Base-by-base conservation (phyloP, 2,329 filamentous ascomycete species). In the Chrysoporthe deuterocubensis region DNA sequence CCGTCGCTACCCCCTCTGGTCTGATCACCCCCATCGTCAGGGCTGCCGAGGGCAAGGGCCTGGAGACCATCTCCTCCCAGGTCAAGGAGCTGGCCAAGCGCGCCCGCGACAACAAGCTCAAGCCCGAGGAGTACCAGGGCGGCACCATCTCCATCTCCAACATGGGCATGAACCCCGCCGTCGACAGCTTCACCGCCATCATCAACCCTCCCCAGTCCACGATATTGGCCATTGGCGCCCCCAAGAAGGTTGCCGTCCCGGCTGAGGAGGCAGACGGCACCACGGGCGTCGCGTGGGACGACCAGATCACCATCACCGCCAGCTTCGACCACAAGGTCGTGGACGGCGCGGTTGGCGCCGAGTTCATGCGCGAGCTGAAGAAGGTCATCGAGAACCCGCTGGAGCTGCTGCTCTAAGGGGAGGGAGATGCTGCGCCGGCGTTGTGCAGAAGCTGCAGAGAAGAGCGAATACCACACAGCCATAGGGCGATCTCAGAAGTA, bases 301-400 rank as follows among this genome's bases (percentile, higher is more conserved):
- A 99, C 78, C 94, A 98, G 86, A 97, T 99, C 76, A 89, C 92
- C 71, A 90, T 99, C 69, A 98, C 94, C 50, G 95, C 85, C 76
- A 96, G 92, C 86, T 99, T 99, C 80, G 96, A 99, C 85, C 96
- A 99, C 90, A 97, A 97, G 88, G 94, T 98, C 62, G 90, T 99
- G 14, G 96, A 99, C 79, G 96, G 96, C 72, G 96, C 94, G 52
- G 92, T 98, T 68, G 96, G 96, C 77, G 96, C 91, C 69, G 96
- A 99, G 82, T 99, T 95, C 90, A 93, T 99, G 82, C 90, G 89
- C 81, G 96, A 96, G 85, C 85, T 99, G 81, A 99, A 99, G 92
- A 95, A 94, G 88, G 92, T 94, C 64, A 85, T 99, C 70, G 96
- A 99, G 90, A 97, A 97, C 87, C 96, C 96, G 73, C 87, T 99